phyloP scores from a whole-genome alignment of 139 green algal species.

The Protoeuglena noctilucae region DNA sequence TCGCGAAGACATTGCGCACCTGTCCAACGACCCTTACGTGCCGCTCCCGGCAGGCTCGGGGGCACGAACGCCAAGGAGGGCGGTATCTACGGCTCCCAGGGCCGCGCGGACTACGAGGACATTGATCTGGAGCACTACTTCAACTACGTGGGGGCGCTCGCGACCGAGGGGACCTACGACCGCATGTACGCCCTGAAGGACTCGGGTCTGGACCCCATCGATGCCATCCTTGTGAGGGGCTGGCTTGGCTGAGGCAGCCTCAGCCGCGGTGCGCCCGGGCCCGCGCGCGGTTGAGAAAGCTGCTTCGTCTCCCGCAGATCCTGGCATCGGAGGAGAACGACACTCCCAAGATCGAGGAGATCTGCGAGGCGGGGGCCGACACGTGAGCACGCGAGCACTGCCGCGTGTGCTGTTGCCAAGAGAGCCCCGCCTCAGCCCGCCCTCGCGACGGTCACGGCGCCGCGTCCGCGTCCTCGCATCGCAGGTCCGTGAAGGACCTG shows the following conservation, averaged over 20 bases:
- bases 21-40: too few relatives aligned
- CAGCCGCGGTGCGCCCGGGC: background rate
- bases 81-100: slow-evolving; percentile 1
- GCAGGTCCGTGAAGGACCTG: too few relatives aligned
- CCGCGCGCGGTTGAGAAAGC: background rate
- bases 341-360: slow-evolving; percentile 31
- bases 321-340: slow-evolving; percentile 25
- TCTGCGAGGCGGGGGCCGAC: slow-evolving; percentile 13
- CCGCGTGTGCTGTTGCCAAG: too few relatives aligned
- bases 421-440: too few relatives aligned
- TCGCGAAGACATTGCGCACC: too few relatives aligned
- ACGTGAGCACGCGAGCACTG: too few relatives aligned
- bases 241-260: too few relatives aligned
- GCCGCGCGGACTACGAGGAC: slow-evolving; percentile 10
- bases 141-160: slow-evolving; percentile 39
- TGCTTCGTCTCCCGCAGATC: background rate
- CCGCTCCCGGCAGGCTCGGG: background rate
- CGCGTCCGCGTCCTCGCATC: too few relatives aligned
- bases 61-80: background rate
- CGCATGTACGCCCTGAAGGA: slow-evolving; percentile 23
- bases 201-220: slow-evolving; percentile 17
- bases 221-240: slow-evolving; percentile 28
- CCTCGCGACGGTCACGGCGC: too few relatives aligned
- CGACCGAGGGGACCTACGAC: slow-evolving; percentile 28
- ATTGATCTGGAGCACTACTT: slow-evolving; percentile 28